A percentile compares a stretch with the other conserved stretches of the same genome.
Conservation (phyloP, 2,329 filamentous ascomycete genomes). For the Pseudogymnoascus verrucosus region DNA sequence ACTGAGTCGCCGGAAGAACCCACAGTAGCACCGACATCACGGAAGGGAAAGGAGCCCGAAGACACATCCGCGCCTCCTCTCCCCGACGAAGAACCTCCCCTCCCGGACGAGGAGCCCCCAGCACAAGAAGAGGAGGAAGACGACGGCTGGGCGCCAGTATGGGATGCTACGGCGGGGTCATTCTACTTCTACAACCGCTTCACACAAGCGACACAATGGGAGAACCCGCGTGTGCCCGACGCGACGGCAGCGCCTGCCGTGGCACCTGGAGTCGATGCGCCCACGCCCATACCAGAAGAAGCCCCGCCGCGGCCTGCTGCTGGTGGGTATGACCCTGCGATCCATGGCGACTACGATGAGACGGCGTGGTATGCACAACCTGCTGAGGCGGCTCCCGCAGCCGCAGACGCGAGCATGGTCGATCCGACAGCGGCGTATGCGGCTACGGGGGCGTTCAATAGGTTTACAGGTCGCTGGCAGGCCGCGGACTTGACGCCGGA, state of each 20-base stretch:
- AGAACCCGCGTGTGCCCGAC: constrained; percentile 69
- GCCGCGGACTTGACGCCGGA: constrained; percentile 58
- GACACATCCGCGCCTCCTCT: constrained; percentile 38
- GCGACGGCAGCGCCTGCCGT: constrained; percentile 22
- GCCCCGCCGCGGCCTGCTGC: constrained; percentile 31
- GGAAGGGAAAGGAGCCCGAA: constrained; percentile 22
- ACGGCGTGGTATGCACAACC: constrained; percentile 85
- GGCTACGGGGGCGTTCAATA: constrained; percentile 74
- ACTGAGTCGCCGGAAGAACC: not conserved
- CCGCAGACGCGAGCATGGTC: constrained; percentile 24
- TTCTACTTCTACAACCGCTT: constrained; percentile 84
- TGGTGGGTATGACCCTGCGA: constrained; percentile 87
- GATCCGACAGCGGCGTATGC: constrained; percentile 49
- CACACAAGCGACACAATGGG: constrained; percentile 70
- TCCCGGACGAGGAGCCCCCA: constrained; percentile 44
- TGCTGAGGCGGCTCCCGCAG: constrained; percentile 32
- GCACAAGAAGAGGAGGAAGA: constrained; percentile 45
- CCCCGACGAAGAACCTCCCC: constrained; percentile 26
- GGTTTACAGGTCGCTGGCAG: constrained; percentile 82
- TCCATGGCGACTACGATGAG: constrained; percentile 94
- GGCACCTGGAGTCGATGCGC: constrained; percentile 25
- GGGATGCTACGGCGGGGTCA: constrained; percentile 59
- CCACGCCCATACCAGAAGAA: constrained; percentile 22
- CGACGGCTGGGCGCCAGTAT: constrained; percentile 74
- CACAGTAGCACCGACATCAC: constrained; percentile 11